phyloP scores from a whole-genome alignment of 768 basidiomycete genomes.

The Leccinellum albellum region DNA sequence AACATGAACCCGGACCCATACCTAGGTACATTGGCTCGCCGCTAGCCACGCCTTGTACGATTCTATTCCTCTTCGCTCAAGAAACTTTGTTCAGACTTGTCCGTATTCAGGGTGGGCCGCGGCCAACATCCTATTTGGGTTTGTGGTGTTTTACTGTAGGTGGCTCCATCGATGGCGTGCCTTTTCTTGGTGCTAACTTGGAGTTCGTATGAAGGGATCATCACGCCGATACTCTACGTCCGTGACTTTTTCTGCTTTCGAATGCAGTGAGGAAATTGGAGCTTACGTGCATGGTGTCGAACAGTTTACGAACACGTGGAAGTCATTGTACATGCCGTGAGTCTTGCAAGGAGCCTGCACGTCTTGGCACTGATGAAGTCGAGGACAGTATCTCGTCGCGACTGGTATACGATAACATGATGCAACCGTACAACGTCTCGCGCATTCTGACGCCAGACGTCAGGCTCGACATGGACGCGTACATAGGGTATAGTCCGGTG shows the following conservation, averaged over 20 bases:
- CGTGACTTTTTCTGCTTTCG: constrained; percentile 38
- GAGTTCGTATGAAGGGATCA: constrained; percentile 20
- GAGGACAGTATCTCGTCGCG: constrained; percentile 52
- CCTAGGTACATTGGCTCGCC: constrained; percentile 40
- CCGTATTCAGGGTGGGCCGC: constrained; percentile 61
- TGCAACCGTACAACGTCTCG: constrained; percentile 53
- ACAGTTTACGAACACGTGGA: constrained; percentile 62
- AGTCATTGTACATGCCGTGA: constrained; percentile 56
- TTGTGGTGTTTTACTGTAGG: constrained; percentile 58
- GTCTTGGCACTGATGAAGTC: not conserved
- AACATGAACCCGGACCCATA: not conserved
- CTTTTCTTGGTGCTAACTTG: not conserved
- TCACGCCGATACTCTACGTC: constrained; percentile 40
- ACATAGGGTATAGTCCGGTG: constrained; percentile 55
- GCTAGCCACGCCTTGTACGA: constrained; percentile 63
- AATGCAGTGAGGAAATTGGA: constrained; percentile 26
- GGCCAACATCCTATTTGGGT: constrained; percentile 65
- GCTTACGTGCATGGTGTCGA: not conserved
- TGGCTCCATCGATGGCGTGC: not conserved
- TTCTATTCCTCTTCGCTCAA: not conserved
- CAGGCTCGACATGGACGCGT: constrained; percentile 52
- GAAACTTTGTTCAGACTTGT: not conserved
- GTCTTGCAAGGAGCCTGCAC: constrained; percentile 7
- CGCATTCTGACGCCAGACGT: constrained; percentile 49
- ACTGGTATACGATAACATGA: constrained; percentile 59